phyloP scores from a whole-genome alignment of 768 basidiomycete genomes.

The Rhodotorula babjevae region DNA sequence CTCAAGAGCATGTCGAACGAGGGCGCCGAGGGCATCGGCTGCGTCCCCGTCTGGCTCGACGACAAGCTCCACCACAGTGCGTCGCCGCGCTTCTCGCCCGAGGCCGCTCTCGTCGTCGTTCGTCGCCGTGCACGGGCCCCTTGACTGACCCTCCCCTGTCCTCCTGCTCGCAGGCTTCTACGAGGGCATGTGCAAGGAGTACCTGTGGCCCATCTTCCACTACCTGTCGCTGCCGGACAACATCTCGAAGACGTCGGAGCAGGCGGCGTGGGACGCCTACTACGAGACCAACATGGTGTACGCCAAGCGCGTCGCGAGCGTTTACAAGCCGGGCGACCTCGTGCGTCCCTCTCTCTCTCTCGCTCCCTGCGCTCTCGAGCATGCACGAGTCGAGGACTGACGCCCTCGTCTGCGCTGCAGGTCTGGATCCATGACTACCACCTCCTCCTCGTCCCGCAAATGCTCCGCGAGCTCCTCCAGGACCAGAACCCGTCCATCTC shows the following conservation, averaged over 20 bases:
- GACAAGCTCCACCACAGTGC: constrained; percentile 62
- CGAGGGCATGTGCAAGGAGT: constrained; percentile 88
- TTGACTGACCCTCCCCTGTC: constrained; percentile 43
- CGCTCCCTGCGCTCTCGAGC: constrained; percentile 60
- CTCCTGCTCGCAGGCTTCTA: constrained; percentile 33
- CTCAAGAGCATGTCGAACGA: constrained; percentile 58
- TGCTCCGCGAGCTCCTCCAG: constrained; percentile 67
- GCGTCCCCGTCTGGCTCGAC: constrained; percentile 86
- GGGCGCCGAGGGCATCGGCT: constrained; percentile 57
- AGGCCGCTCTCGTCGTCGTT: too few relatives aligned
- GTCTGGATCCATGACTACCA: constrained; percentile 77
- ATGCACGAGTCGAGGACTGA: too few relatives aligned
- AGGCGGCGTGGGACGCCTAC: constrained; percentile 68
- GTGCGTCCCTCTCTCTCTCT: constrained; percentile 66
- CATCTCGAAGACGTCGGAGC: constrained; percentile 73
- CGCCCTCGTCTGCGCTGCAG: not conserved
- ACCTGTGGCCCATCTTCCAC: constrained; percentile 94
- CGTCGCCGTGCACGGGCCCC: too few relatives aligned
- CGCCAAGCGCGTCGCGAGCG: constrained; percentile 69
- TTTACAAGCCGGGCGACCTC: constrained; percentile 84
- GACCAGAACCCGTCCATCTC: constrained; percentile 60
- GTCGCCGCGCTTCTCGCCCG: not conserved
- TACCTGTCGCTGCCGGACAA: constrained; percentile 98
- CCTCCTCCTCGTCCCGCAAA: constrained; percentile 78
- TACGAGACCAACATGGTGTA: constrained; percentile 78